Conservation (phyloP, 805 yeast genomes). For the Starmerella sirachaensis region DNA sequence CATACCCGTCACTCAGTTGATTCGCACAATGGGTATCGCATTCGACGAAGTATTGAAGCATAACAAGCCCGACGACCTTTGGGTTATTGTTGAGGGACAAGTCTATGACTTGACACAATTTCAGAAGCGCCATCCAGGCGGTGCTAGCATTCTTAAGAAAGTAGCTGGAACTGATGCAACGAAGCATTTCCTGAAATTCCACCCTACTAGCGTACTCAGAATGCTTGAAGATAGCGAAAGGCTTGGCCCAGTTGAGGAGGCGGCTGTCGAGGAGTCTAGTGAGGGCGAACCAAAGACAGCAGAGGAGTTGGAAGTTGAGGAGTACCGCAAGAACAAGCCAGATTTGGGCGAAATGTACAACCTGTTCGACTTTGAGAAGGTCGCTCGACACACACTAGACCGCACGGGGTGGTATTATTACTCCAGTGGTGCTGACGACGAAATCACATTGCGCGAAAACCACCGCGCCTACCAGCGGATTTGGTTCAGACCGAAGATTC, state of each 20-base stretch:
- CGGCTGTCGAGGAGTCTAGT: constrained; percentile 3
- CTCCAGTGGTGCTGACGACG: constrained; percentile 87
- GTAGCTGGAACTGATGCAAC: constrained; percentile 70
- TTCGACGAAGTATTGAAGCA: constrained; percentile 38
- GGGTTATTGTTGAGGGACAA: constrained; percentile 73
- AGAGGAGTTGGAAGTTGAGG: constrained; percentile 16
- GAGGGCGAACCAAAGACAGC: constrained; percentile 5
- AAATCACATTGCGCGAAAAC: constrained; percentile 77
- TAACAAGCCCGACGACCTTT: constrained; percentile 50
- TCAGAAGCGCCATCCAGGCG: constrained; percentile 50
- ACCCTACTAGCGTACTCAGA: constrained; percentile 75
- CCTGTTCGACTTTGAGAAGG: constrained; percentile 72
- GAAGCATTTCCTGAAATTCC: constrained; percentile 75
- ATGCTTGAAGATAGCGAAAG: constrained; percentile 48
- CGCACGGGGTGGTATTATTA: constrained; percentile 87
- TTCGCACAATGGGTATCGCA: constrained; percentile 8
- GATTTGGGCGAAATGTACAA: constrained; percentile 59
- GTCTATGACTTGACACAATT: constrained; percentile 68
- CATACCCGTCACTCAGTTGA: too few species aligned
- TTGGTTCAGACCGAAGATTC: constrained; percentile 72
- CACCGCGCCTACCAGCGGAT: constrained; percentile 80
- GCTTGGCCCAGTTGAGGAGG: constrained; percentile 40
- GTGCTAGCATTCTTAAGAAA: constrained; percentile 41
- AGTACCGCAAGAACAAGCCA: constrained; percentile 44
- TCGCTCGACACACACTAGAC: constrained; percentile 69